Percentiles rank a stretch among this genome's conserved stretches.
Conservation (phyloP, 2,329 filamentous ascomycete species). For the Colletotrichum sansevieriae region DNA sequence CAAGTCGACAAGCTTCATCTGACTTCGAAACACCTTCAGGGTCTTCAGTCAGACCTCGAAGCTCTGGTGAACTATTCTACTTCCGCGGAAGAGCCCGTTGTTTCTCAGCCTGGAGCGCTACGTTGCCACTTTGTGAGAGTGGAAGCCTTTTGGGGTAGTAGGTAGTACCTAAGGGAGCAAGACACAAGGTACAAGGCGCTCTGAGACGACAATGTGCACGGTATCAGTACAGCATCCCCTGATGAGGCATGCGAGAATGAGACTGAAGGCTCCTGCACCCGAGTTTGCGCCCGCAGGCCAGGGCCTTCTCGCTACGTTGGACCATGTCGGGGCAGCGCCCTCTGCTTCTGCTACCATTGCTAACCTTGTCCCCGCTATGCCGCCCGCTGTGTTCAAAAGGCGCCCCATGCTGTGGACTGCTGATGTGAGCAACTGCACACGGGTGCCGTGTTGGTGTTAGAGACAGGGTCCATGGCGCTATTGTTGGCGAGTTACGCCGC, state of each 20-base stretch:
- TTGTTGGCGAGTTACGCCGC: constrained; percentile 2
- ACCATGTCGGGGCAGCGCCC: constrained; percentile 29
- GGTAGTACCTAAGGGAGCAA: too few species aligned
- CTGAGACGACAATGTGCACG: constrained; percentile 4
- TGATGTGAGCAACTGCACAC: constrained; percentile 27
- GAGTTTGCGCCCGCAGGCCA: constrained; percentile 36
- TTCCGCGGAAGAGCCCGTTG: too few species aligned
- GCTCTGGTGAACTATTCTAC: too few species aligned
- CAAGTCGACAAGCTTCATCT: background rate
- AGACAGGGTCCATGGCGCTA: background rate
- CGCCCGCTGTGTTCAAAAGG: constrained; percentile 37
- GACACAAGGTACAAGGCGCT: background rate
- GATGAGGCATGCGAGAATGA: constrained; percentile 30
- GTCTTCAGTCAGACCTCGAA: too few species aligned
- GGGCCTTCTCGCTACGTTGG: constrained; percentile 31
- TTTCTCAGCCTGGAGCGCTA: background rate
- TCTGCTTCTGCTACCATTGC: constrained; percentile 22
- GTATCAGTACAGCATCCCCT: background rate
- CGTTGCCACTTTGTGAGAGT: too few species aligned
- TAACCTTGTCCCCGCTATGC: constrained; percentile 37
- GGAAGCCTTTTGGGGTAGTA: too few species aligned
- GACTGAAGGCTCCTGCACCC: constrained; percentile 36
- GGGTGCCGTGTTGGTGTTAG: constrained; percentile 17
- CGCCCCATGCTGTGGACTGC: constrained; percentile 32
- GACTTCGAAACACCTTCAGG: background rate